phyloP scores from a whole-genome alignment of 31 red algal genomes.

The Asparagopsis taxiformis region DNA sequence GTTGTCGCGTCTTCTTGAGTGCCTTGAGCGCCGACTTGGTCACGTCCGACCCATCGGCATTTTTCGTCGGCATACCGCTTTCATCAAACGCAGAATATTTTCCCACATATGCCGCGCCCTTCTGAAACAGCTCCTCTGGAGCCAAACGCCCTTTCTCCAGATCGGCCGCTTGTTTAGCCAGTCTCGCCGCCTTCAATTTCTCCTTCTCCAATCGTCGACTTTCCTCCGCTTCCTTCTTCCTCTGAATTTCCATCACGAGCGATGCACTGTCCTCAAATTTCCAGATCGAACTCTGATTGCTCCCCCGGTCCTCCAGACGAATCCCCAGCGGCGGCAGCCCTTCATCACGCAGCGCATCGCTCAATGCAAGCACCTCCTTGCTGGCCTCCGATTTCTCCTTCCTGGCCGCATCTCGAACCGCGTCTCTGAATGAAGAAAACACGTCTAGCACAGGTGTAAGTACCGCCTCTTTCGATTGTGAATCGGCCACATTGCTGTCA shows the following conservation, averaged over 20 bases:
- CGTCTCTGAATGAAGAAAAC: conserved; percentile 62
- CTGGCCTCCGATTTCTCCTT: conserved; percentile 39
- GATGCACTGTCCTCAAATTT: conserved; percentile 74
- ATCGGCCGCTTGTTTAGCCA: conserved; percentile 54
- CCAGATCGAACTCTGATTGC: conserved; percentile 61
- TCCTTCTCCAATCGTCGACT: conserved; percentile 44
- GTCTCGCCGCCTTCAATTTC: conserved; percentile 20
- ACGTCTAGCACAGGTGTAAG: conserved; percentile 69
- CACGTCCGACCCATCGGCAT: conserved; percentile 64
- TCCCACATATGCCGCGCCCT: conserved; percentile 66
- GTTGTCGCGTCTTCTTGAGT: conserved; percentile 65
- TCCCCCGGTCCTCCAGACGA: conserved; percentile 85
- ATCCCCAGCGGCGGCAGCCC: conserved; percentile 81
- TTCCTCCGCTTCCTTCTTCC: conserved; percentile 57
- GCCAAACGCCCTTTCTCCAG: conserved; percentile 59
- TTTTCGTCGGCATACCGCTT: conserved; percentile 83
- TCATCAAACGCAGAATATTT: conserved; percentile 84
- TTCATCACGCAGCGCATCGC: conserved; percentile 88
- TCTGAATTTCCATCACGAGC: conserved; percentile 62
- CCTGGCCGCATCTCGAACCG: conserved; percentile 41
- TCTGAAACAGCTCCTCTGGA: conserved; percentile 66
- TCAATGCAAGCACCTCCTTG: conserved; percentile 48
- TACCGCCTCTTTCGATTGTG: conserved; percentile 47
- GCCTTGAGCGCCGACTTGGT: conserved; percentile 85
- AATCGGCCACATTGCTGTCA: conserved; percentile 17